Percentiles rank a stretch among this genome's conserved stretches.
These are phyloP conservation scores for Cladosporium sp. DNA, from an alignment of 2,329 filamentous ascomycete genomes.

Conservation along the genomic window DNA sequence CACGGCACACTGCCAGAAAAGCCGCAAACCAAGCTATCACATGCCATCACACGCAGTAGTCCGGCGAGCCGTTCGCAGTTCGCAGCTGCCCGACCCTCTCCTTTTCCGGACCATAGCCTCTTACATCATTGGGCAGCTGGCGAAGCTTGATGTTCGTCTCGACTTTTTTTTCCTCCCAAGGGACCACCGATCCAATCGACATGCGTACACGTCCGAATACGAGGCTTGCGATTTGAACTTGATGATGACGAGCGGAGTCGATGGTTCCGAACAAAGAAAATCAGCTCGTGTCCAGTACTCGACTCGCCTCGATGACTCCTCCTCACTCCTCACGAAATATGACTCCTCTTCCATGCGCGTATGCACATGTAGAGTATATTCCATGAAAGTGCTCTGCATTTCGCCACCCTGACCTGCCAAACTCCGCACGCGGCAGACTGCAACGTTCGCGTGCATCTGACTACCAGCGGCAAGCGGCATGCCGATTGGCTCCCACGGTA, in stretches of 20 bases:
- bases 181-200: neutral
- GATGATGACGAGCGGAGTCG: neutral
- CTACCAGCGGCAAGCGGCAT: neutral
- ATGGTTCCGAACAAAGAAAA: neutral
- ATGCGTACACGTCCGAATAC: neutral
- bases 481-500: constrained; percentile 6
- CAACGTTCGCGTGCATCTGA: constrained; percentile 13
- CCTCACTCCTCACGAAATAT: neutral
- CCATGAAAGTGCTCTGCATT: neutral
- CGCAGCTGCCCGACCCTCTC: constrained; percentile 15
- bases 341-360: neutral
- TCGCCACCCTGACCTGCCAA: constrained; percentile 9
- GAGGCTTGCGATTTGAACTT: neutral
- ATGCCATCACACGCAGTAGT: constrained; percentile 13
- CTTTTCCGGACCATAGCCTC: constrained; percentile 13
- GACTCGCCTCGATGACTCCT: neutral
- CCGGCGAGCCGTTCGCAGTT: constrained; percentile 13
- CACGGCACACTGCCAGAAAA: neutral
- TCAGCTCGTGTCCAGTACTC: neutral
- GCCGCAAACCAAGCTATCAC: constrained; percentile 10
- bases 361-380: neutral
- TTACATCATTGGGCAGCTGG: constrained; percentile 13
- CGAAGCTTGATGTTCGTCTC: constrained; percentile 1
- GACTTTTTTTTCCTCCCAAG: neutral
- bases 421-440: constrained; percentile 6